Conservation (phyloP, 345 rosid genomes). For the Citrus australasica region DNA sequence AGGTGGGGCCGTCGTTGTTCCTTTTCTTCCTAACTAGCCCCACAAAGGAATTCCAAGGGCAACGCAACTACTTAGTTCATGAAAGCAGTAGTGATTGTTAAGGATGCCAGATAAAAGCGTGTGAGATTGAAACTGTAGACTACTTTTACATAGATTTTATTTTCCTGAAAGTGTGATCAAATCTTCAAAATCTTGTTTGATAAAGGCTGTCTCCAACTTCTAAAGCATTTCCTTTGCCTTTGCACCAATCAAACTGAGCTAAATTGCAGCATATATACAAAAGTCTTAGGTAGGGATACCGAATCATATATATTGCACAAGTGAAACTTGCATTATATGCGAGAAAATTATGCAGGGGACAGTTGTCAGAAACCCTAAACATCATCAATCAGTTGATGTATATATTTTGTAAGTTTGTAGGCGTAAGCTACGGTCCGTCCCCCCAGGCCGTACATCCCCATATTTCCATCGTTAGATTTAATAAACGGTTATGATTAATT, state of each 20-base stretch:
- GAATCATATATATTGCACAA: background rate
- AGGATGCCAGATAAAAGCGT: slow-evolving; percentile 11
- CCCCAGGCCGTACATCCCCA: no score
- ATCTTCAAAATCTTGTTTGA: slow-evolving; percentile 26
- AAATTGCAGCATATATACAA: background rate
- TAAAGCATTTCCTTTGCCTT: slow-evolving; percentile 16
- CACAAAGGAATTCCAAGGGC: background rate
- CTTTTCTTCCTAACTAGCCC: background rate
- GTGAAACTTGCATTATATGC: no score
- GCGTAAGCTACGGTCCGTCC: no score
- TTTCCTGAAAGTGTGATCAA: slow-evolving; percentile 19
- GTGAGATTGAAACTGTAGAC: slow-evolving; percentile 14
- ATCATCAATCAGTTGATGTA: no score
- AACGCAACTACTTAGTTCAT: slow-evolving; percentile 11
- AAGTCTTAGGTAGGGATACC: background rate
- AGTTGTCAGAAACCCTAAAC: no score
- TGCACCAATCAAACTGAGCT: slow-evolving; percentile 22
- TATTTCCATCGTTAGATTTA: no score
- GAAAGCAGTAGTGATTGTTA: slow-evolving; percentile 8
- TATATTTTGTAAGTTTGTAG: no score
- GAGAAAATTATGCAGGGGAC: no score
- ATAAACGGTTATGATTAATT: no score
- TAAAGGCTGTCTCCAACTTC: slow-evolving; percentile 32
- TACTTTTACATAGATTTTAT: slow-evolving; percentile 11
- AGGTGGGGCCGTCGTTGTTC: background rate